Percentiles rank a stretch among this genome's conserved stretches.
Conservation (phyloP, 1,139 yeast genomes). For the Suhomyces wounanorum region DNA sequence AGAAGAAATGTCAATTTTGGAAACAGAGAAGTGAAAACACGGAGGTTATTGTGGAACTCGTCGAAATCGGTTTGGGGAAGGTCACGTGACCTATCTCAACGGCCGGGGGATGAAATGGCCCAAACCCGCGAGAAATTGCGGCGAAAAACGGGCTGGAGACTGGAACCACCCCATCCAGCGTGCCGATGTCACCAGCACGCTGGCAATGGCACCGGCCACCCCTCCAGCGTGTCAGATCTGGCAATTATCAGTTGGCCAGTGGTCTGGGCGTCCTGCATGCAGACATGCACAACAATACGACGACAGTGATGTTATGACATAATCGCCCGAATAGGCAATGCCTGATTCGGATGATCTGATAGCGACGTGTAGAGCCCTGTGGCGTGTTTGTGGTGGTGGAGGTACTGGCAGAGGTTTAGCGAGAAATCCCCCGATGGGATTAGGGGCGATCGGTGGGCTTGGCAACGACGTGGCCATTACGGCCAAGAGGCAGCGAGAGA, state of each 20-base stretch:
- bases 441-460: background rate
- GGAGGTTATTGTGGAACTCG: background rate
- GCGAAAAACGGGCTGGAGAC: too few species aligned
- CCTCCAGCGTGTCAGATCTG: too few species aligned
- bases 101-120: too few species aligned
- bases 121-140: too few species aligned
- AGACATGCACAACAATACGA: background rate
- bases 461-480: background rate
- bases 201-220: too few species aligned
- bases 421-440: background rate
- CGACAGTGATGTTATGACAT: background rate
- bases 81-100: background rate
- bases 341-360: constrained; percentile 5
- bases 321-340: constrained; percentile 2
- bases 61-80: background rate
- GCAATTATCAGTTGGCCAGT: too few species aligned
- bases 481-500: too few species aligned
- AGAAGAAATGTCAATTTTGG: background rate
- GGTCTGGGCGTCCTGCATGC: background rate
- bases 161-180: too few species aligned
- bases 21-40: background rate
- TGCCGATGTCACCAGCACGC: too few species aligned
- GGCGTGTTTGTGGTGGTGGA: background rate
- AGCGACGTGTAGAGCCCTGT: background rate
- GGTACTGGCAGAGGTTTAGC: background rate